Evolutionary conservation across 768 basidiomycete species (phyloP).

Genomic region (Leccinum barrowsii): DNA sequence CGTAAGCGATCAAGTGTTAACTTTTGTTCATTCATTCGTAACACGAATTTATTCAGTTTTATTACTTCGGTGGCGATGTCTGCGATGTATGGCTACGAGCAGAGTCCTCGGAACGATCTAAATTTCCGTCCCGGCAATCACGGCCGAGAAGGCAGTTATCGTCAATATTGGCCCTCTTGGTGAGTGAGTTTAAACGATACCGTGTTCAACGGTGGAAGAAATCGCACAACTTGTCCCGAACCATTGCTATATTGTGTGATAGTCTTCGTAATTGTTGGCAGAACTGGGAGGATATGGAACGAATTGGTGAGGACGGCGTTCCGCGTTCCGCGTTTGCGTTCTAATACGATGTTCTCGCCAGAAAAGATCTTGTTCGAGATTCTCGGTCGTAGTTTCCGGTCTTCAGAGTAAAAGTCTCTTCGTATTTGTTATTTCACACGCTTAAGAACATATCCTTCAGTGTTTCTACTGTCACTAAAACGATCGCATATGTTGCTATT

Average conservation of each 20-base stretch:
- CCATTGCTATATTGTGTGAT: constrained; percentile 71
- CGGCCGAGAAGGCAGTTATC: constrained; percentile 3
- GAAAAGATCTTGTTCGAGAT: constrained; percentile 78
- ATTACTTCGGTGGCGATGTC: constrained; percentile 29
- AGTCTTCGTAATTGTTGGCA: constrained; percentile 84
- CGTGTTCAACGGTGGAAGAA: constrained; percentile 41
- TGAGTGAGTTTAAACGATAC: not conserved
- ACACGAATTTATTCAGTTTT: constrained; percentile 14
- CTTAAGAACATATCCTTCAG: too few relatives aligned
- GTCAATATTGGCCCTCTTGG: constrained; percentile 11
- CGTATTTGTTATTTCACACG: not conserved
- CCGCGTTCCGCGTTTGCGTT: not conserved
- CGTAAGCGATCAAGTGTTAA: not conserved
- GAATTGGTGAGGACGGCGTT: constrained; percentile 58
- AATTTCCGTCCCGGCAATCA: not conserved
- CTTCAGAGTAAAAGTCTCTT: constrained; percentile 60
- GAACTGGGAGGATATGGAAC: constrained; percentile 93
- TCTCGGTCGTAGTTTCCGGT: constrained; percentile 77
- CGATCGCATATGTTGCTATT: constrained; percentile 75
- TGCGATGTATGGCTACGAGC: constrained; percentile 16
- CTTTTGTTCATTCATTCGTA: not conserved
- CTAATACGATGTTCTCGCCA: constrained; percentile 74
- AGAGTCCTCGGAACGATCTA: constrained; percentile 7
- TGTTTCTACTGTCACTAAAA: constrained; percentile 73
- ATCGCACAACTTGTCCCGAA: constrained; percentile 69